Evolutionary conservation across 2,329 filamentous ascomycete genomes (phyloP).

Genomic region (Sordariomycetes sp.): DNA sequence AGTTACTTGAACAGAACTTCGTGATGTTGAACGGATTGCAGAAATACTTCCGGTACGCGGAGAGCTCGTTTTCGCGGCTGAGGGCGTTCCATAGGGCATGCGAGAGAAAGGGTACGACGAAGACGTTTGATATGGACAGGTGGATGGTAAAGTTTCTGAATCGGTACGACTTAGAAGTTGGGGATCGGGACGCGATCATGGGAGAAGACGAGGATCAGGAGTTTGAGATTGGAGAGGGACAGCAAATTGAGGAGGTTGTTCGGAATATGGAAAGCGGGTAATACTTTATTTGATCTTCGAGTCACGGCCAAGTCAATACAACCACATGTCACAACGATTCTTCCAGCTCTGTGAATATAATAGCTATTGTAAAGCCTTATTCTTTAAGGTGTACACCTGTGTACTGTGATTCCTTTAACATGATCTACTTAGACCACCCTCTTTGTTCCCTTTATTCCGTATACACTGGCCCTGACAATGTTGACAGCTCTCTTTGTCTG

Average conservation of each 20-base stretch:
- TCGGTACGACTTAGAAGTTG: background rate
- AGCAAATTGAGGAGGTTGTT: constrained; percentile 21
- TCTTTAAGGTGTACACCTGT: no score
- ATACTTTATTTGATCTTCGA: background rate
- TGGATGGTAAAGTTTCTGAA: background rate
- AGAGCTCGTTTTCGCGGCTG: background rate
- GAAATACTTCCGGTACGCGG: background rate
- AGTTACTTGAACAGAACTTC: background rate
- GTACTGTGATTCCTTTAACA: no score
- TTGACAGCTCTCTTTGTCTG: no score
- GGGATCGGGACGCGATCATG: background rate
- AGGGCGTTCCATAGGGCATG: background rate
- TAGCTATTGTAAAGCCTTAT: no score
- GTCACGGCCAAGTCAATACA: background rate
- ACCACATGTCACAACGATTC: no score
- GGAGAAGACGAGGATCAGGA: background rate
- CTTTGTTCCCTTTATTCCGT: no score
- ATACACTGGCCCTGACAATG: no score
- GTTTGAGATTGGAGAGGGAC: background rate
- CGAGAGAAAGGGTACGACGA: background rate
- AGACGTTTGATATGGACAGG: background rate
- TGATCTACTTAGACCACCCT: no score
- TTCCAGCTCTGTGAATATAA: no score
- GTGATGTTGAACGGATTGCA: background rate
- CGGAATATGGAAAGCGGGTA: background rate